These are phyloP conservation scores for Tetrapisispora namnaoensis DNA, from an alignment of 805 yeast species.

Conservation along the genomic window DNA sequence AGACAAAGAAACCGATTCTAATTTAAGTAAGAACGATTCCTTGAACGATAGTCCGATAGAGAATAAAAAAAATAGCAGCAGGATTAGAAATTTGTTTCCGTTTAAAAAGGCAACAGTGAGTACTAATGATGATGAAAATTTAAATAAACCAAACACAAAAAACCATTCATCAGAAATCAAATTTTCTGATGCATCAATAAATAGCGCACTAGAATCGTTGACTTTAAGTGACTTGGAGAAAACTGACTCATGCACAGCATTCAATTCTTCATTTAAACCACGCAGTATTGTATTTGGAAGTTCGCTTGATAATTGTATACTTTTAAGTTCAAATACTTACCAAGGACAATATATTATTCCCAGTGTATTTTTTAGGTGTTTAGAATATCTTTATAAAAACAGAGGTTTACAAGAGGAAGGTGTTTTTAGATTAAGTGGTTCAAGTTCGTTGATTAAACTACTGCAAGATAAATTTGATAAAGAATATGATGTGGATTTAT, in stretches of 20 bases:
- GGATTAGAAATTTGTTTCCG: constrained; percentile 51
- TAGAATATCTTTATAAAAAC: constrained; percentile 53
- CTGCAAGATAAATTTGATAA: constrained; percentile 61
- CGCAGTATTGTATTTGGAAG: constrained; percentile 47
- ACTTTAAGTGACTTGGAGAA: constrained; percentile 8
- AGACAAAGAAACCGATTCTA: not conserved
- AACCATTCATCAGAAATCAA: constrained; percentile 7
- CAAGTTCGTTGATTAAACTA: constrained; percentile 62
- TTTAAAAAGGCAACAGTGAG: constrained; percentile 33
- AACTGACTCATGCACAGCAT: not conserved
- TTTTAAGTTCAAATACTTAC: constrained; percentile 39
- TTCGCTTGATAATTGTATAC: constrained; percentile 43
- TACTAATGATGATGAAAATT: not conserved
- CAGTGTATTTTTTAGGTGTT: constrained; percentile 66
- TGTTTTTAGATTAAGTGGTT: constrained; percentile 81
- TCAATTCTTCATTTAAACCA: constrained; percentile 44
- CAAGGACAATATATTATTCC: constrained; percentile 41
- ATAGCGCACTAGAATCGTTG: constrained; percentile 26
- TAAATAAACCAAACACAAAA: too few species aligned
- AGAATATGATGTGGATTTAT: constrained; percentile 59
- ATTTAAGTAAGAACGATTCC: not conserved
- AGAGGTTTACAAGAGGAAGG: constrained; percentile 82
- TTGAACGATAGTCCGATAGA: not conserved
- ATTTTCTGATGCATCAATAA: constrained; percentile 18
- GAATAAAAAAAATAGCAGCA: constrained; percentile 26